phyloP scores from a whole-genome alignment of 768 basidiomycete species.

The Hysterangium stoloniferum region DNA sequence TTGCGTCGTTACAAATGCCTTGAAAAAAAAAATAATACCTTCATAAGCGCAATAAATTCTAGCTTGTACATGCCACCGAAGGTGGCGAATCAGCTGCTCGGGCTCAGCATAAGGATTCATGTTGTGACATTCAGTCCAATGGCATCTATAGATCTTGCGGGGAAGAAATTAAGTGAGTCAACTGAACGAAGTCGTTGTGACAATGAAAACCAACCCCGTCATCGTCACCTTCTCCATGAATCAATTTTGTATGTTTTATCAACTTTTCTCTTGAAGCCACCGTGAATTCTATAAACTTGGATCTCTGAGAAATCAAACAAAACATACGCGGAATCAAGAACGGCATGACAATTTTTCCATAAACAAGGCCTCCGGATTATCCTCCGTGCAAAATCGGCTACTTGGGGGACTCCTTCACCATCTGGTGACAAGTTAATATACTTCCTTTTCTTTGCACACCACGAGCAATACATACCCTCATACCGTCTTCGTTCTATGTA shows the following conservation, averaged over 20 bases:
- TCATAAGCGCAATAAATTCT: conserved; percentile 40
- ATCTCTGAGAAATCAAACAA: not conserved
- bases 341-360: conserved; percentile 50
- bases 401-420: not conserved
- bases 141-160: conserved; percentile 19
- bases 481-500: not conserved
- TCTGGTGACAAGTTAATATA: not conserved
- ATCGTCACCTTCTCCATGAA: conserved; percentile 22
- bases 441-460: not conserved
- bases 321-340: conserved; percentile 42
- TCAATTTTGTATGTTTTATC: conserved; percentile 37
- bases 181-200: not conserved
- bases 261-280: conserved; percentile 29
- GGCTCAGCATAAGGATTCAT: conserved; percentile 12
- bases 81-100: conserved; percentile 37
- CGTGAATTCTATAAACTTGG: not conserved
- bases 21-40: conserved; percentile 31
- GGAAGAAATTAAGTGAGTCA: conserved; percentile 22
- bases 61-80: conserved; percentile 42
- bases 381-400: conserved; percentile 1
- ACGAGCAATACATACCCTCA: not conserved
- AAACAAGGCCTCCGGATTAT: conserved; percentile 35
- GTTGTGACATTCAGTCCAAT: conserved; percentile 15
- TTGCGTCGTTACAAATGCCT: not conserved
- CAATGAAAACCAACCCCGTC: conserved; percentile 1